Conservation (phyloP, 2,329 filamentous ascomycete genomes). For the Pseudogymnoascus sp. region DNA sequence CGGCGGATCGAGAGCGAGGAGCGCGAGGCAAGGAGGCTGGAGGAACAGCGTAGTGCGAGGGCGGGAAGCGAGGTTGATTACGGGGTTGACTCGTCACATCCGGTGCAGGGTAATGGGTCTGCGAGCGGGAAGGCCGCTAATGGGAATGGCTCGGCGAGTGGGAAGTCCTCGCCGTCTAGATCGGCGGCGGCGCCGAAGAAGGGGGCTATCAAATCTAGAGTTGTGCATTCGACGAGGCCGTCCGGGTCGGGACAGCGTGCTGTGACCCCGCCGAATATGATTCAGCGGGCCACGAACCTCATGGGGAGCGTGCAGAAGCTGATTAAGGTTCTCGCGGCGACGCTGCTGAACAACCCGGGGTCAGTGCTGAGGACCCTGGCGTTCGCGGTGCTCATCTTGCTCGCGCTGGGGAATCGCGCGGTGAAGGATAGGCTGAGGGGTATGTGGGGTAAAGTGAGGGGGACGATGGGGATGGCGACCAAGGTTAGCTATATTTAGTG, state of each 20-base stretch:
- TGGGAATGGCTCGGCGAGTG: conserved; percentile 26
- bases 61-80: conserved; percentile 58
- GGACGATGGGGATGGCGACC: conserved; percentile 89
- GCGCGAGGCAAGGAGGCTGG: conserved; percentile 26
- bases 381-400: conserved; percentile 69
- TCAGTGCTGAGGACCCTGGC: conserved; percentile 56
- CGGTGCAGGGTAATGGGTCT: conserved; percentile 13
- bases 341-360: conserved; percentile 48
- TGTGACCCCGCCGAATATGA: conserved; percentile 17
- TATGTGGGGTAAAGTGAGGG: conserved; percentile 72
- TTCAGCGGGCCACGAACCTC: conserved; percentile 39
- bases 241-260: conserved; percentile 10
- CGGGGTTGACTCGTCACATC: conserved; percentile 49
- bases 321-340: conserved; percentile 42
- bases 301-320: conserved; percentile 43
- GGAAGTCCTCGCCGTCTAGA: conserved; percentile 25
- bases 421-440: conserved; percentile 66
- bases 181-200: conserved; percentile 23
- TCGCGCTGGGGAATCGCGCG: conserved; percentile 67
- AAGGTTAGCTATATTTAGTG: conserved; percentile 89
- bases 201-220: conserved; percentile 12
- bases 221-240: conserved; percentile 12
- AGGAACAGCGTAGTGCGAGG: conserved; percentile 38
- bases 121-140: conserved; percentile 16
- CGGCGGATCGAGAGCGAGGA: conserved; percentile 52